Evolutionary conservation across 2,329 filamentous ascomycete genomes (phyloP), one percentile per base, ranked within the genome.

Genomic region (Pseudogymnoascus sp.): DNA sequence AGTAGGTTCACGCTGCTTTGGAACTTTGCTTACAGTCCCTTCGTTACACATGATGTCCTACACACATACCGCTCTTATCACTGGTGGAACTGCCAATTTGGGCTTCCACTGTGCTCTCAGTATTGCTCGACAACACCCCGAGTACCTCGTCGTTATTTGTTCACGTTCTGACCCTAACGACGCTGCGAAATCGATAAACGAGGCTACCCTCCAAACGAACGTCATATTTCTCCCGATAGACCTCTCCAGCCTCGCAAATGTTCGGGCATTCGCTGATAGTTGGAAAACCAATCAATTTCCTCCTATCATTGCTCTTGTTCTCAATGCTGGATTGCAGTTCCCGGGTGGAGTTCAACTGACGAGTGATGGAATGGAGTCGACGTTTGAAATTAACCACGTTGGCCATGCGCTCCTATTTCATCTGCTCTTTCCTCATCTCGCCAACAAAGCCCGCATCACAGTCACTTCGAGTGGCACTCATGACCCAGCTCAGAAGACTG

Each of bases 341-440:
- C 75, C 76, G 0, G 67, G 67, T 0, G 64, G 64, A 0, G 59
- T 78, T 1, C 29, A 65, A 0, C 72, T 74, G 58, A 77, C 75
- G 0, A 63, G 60, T 0, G 76, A 81, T 18, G 76, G 77, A 6
- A 67, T 81, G 40, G 80, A 83, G 66, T 65, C 68, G 33, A 78
- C 76, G 5, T 83, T 83, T 65, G 78, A 72, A 4, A 72, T 80
- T 64, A 79, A 75, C 62, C 78, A 82, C 64, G 73, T 82, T 42
- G 80, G 80, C 4, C 78, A 83, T 65, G 76, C 79, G 12, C 69
- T 82, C 1, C 74, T 83, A 0, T 79, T 80, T 67, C 76, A 78
- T 61, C 74, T 82, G 3, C 72, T 83, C 2, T 69, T 69, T 3
- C 74, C 77, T 0, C 59, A 72, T 45, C 69, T 80, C 5, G 74